Percentiles rank a stretch among this genome's conserved stretches.
Conservation (phyloP, 2,329 filamentous ascomycete species). For the Cordyceps tenuipes region DNA sequence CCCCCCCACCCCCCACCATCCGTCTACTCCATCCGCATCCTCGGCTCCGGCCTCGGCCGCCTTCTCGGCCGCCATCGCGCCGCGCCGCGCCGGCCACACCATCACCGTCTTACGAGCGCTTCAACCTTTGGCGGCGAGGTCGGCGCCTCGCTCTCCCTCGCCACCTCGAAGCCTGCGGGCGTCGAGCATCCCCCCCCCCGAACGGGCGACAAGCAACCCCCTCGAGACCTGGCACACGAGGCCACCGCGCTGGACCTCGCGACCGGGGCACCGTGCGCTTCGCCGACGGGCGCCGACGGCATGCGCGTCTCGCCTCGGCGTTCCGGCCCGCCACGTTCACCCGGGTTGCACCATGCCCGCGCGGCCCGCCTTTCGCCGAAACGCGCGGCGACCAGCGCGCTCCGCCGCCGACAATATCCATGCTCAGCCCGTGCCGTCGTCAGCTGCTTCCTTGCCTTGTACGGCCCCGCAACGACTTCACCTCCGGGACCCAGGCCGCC, state of each 20-base stretch:
- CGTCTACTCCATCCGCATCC: constrained; percentile 26
- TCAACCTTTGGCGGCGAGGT: constrained; percentile 57
- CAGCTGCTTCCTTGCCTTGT: constrained; percentile 62
- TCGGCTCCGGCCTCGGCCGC: constrained; percentile 34
- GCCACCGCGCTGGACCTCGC: constrained; percentile 42
- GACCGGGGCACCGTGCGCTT: constrained; percentile 40
- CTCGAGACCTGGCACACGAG: constrained; percentile 46
- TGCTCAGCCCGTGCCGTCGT: too few relatives aligned
- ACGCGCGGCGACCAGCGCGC: too few relatives aligned
- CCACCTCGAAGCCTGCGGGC: constrained; percentile 57
- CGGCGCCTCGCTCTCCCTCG: constrained; percentile 53
- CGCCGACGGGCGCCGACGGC: constrained; percentile 48
- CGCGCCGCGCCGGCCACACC: constrained; percentile 31
- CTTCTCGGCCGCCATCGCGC: constrained; percentile 30
- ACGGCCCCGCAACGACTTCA: constrained; percentile 50
- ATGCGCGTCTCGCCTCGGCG: too few relatives aligned
- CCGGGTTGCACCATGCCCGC: too few relatives aligned
- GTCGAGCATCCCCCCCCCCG: constrained; percentile 50
- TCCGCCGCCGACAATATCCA: too few relatives aligned
- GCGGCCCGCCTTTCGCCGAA: too few relatives aligned
- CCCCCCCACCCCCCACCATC: neutral
- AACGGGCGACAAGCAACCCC: too few relatives aligned
- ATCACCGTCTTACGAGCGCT: constrained; percentile 53
- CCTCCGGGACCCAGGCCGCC: constrained; percentile 42
- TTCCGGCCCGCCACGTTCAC: too few relatives aligned